Percentiles rank a stretch among this genome's conserved stretches.
Evolutionary conservation across 2,329 filamentous ascomycete species (phyloP).

Genomic region (Iodosphaeria phyllophila): DNA sequence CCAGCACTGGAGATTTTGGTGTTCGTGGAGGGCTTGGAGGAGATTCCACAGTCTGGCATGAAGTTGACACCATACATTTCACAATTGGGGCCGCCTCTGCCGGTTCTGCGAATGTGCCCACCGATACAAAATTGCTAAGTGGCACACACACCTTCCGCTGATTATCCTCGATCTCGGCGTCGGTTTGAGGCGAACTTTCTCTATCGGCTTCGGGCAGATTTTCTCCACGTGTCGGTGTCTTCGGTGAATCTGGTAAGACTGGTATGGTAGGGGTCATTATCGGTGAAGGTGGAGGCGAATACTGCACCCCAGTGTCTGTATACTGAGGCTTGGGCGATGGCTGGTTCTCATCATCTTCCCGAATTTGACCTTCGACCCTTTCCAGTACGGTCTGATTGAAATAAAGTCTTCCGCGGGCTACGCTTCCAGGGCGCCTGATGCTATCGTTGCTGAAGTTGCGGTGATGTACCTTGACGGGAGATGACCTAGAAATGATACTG

Average conservation of each 20-base stretch:
- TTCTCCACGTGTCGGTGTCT: slow-evolving; percentile 18
- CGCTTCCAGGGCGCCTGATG: slow-evolving; percentile 33
- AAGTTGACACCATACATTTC: slow-evolving; percentile 42
- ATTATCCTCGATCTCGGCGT: slow-evolving; percentile 51
- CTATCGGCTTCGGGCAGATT: slow-evolving; percentile 20
- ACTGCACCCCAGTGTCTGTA: slow-evolving; percentile 63
- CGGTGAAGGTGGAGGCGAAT: slow-evolving; percentile 65
- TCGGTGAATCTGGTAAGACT: slow-evolving; percentile 22
- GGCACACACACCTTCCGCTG: slow-evolving; percentile 53
- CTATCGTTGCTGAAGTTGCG: slow-evolving; percentile 42
- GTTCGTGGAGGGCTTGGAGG: slow-evolving; percentile 48
- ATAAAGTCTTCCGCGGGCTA: slow-evolving; percentile 30
- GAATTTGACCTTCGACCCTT: slow-evolving; percentile 30
- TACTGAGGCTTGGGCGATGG: slow-evolving; percentile 32
- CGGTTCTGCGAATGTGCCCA: no score
- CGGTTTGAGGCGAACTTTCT: slow-evolving; percentile 25
- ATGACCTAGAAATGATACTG: slow-evolving; percentile 22
- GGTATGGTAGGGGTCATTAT: slow-evolving; percentile 21
- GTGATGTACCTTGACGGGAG: slow-evolving; percentile 24
- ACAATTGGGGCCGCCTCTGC: slow-evolving; percentile 23
- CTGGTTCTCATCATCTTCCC: slow-evolving; percentile 28
- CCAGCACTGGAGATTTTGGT: slow-evolving; percentile 31
- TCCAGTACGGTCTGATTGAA: slow-evolving; percentile 37
- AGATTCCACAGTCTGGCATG: slow-evolving; percentile 42
- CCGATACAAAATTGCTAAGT: slow-evolving; percentile 26